Conservation (phyloP, 176 grass and related monocot species). For the Eleusine coracana region DNA sequence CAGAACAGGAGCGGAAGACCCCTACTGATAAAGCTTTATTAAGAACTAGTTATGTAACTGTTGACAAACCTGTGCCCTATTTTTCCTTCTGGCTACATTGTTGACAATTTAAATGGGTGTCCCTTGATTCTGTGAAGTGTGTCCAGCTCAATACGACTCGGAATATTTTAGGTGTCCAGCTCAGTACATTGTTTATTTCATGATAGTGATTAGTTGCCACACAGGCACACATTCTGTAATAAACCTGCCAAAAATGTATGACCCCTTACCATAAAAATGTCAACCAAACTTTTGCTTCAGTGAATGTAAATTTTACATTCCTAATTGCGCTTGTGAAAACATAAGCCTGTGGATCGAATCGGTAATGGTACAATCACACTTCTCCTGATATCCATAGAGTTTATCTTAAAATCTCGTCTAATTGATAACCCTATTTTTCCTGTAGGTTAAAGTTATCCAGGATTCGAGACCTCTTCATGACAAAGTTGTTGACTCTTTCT, state of each 20-base stretch:
- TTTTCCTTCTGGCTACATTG: neutral
- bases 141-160: neutral
- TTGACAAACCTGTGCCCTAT: neutral
- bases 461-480: slow-evolving; percentile 72
- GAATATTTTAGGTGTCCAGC: neutral
- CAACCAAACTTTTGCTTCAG: slow-evolving; percentile 5
- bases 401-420: neutral
- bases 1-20: too few relatives aligned
- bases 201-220: neutral
- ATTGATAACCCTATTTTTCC: slow-evolving; percentile 7
- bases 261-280: neutral
- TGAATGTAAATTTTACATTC: neutral
- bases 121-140: neutral
- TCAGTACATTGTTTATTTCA: neutral
- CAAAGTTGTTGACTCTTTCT: slow-evolving; percentile 80
- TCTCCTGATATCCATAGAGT: neutral
- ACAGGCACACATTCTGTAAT: neutral
- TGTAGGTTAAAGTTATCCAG: slow-evolving; percentile 78
- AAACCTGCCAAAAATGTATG: neutral
- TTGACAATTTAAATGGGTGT: neutral
- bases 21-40: too few relatives aligned
- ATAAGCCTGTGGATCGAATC: too few relatives aligned
- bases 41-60: neutral
- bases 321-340: neutral
- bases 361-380: neutral